Evolutionary conservation across 1,284 basidiomycete species (phyloP).

Genomic region (Irpex sp.): DNA sequence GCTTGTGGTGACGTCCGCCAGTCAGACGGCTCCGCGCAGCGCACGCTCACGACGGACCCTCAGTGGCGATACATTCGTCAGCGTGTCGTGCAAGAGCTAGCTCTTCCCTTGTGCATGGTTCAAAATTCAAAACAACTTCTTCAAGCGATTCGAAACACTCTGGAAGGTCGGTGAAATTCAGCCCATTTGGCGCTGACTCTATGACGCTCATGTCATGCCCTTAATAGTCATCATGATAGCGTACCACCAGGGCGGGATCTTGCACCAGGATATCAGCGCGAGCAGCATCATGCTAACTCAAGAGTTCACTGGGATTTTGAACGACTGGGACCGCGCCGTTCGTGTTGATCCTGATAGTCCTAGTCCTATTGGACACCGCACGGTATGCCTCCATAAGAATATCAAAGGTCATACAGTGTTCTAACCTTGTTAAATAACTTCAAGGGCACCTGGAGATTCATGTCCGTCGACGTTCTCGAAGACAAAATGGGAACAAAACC

Average conservation of each 20-base stretch:
- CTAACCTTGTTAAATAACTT: background rate
- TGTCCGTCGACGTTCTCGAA: slow-evolving; percentile 6
- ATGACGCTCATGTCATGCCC: background rate
- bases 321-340: background rate
- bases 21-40: background rate
- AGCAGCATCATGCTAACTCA: background rate
- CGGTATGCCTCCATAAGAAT: background rate
- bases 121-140: background rate
- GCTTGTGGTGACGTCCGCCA: slow-evolving; percentile 9
- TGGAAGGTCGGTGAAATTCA: background rate
- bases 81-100: background rate
- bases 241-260: background rate
- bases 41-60: background rate
- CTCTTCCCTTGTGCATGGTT: background rate
- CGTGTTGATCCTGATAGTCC: background rate
- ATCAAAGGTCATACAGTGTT: background rate
- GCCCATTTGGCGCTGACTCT: background rate
- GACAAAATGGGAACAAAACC: background rate
- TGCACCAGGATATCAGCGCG: background rate
- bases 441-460: slow-evolving; percentile 10
- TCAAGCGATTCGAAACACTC: background rate
- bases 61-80: background rate
- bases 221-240: background rate
- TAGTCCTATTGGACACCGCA: background rate
- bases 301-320: background rate